phyloP scores from a whole-genome alignment of 2,329 filamentous ascomycete species.

The Sporothrix protearum region DNA sequence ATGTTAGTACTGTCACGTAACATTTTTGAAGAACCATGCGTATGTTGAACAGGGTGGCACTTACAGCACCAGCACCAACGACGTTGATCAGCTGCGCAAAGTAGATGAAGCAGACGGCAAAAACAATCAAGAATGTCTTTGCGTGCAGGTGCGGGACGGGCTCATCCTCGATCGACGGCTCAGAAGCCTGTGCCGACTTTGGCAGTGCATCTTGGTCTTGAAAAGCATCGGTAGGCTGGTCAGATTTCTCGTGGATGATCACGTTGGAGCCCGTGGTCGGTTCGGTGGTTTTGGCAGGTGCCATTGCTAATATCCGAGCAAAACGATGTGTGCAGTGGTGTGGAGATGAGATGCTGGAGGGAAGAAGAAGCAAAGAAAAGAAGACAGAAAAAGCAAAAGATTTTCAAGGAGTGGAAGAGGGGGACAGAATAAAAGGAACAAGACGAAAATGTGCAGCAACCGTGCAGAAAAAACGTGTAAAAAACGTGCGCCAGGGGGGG shows the following conservation, averaged over 20 bases:
- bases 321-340: not conserved
- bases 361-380: not conserved
- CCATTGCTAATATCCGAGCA: not conserved
- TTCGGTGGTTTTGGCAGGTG: not conserved
- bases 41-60: too few species aligned
- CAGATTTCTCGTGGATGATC: slow-evolving; percentile 8
- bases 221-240: not conserved
- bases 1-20: not conserved
- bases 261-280: not conserved
- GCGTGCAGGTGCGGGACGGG: not conserved
- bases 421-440: not conserved
- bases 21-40: too few species aligned
- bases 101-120: slow-evolving; percentile 13
- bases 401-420: not conserved
- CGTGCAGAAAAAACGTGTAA: not conserved
- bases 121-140: slow-evolving; percentile 9
- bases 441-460: not conserved
- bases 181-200: not conserved
- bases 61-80: slow-evolving; percentile 5
- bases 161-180: slow-evolving; percentile 7
- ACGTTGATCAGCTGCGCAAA: slow-evolving; percentile 13
- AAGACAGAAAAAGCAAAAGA: not conserved
- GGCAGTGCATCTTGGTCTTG: not conserved
- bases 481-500: not conserved
- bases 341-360: not conserved